Evolutionary conservation across 306 rosid genomes (phyloP).

Genomic region (Crotalaria pallida): DNA sequence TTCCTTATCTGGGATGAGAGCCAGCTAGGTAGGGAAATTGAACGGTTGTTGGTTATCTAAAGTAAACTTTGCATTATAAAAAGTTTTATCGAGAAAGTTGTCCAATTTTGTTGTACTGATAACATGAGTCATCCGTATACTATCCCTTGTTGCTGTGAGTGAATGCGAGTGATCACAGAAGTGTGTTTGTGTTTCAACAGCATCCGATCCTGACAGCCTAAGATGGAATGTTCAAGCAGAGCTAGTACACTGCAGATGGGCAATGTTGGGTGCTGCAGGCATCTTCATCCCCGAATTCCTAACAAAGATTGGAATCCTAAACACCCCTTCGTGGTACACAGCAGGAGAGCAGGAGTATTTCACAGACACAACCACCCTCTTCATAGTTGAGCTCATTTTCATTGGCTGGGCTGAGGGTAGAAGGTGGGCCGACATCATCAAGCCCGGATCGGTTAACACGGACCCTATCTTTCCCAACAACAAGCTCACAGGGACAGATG

Average conservation of each 20-base stretch:
- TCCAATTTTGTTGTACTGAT: no score
- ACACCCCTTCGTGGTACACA: neutral
- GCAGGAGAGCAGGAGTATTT: neutral
- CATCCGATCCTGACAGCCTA: neutral
- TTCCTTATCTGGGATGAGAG: no score
- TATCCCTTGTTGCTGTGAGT: neutral
- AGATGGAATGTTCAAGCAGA: neutral
- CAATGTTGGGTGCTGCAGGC: neutral
- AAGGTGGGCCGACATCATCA: neutral
- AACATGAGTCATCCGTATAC: no score
- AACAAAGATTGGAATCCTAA: neutral
- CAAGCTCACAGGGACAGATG: neutral
- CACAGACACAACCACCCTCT: neutral
- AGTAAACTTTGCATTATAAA: no score
- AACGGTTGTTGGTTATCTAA: no score
- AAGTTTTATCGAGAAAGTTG: no score
- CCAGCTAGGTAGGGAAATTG: no score
- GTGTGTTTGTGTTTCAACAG: neutral
- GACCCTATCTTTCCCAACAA: neutral
- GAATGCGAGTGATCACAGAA: constrained; percentile 5
- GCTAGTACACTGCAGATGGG: neutral
- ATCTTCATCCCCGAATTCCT: neutral
- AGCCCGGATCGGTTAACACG: neutral
- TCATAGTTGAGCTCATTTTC: neutral
- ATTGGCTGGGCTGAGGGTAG: neutral